A percentile compares a stretch with the other conserved stretches of the same genome.
Evolutionary conservation across 2,329 filamentous ascomycete species (phyloP).

Genomic region (Ophiocordyceps unilateralis): DNA sequence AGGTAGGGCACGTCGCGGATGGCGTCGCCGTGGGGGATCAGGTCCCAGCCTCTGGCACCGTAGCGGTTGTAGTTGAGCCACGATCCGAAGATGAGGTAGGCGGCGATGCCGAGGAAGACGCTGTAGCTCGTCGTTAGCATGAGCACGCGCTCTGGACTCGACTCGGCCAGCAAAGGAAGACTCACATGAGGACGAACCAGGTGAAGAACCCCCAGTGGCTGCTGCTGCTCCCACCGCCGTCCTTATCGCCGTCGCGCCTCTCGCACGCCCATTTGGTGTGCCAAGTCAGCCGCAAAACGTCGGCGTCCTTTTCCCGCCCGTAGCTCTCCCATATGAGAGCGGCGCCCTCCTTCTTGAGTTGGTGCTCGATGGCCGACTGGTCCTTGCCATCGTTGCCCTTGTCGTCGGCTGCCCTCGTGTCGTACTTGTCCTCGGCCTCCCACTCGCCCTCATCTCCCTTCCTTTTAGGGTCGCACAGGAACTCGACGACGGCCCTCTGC

Average conservation of each 20-base stretch:
- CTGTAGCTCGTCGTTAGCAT: constrained; percentile 24
- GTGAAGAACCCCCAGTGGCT: constrained; percentile 88
- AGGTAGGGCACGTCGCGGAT: constrained; percentile 87
- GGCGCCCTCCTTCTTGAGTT: constrained; percentile 35
- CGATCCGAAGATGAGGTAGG: constrained; percentile 93
- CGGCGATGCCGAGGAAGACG: constrained; percentile 64
- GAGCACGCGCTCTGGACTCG: background rate
- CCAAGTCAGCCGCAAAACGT: constrained; percentile 65
- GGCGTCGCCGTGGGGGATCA: constrained; percentile 81
- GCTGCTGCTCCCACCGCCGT: constrained; percentile 26
- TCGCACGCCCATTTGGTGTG: constrained; percentile 77
- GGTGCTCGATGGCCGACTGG: constrained; percentile 27
- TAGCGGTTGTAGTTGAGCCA: constrained; percentile 99
- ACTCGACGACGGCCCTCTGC: constrained; percentile 69
- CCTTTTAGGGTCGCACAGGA: constrained; percentile 58
- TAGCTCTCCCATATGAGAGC: constrained; percentile 68
- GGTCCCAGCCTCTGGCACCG: constrained; percentile 85
- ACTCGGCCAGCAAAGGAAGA: constrained; percentile 7
- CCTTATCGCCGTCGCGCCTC: constrained; percentile 17
- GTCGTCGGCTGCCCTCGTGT: constrained; percentile 11
- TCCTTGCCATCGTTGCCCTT: constrained; percentile 21
- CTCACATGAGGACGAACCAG: constrained; percentile 88
- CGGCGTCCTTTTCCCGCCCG: constrained; percentile 35
- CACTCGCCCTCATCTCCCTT: constrained; percentile 60
- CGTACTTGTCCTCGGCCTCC: constrained; percentile 31